phyloP scores from a whole-genome alignment of 345 rosid species.

The Adansonia digitata region DNA sequence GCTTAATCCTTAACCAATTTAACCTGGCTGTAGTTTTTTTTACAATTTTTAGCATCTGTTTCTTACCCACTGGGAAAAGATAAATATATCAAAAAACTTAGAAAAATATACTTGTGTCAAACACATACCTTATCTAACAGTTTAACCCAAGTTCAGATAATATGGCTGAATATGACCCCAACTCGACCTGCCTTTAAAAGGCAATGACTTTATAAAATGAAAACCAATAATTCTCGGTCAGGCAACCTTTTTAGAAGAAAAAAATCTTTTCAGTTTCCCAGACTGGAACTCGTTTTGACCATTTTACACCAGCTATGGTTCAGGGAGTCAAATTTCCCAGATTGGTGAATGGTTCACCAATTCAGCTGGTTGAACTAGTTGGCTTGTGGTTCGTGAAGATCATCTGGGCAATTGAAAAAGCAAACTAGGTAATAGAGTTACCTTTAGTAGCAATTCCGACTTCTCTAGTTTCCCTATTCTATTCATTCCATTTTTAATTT shows the following conservation, averaged over 20 bases:
- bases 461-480: slow-evolving; percentile 2
- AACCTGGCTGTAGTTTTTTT: neutral
- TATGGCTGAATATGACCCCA: neutral
- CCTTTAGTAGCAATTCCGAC: neutral
- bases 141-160: neutral
- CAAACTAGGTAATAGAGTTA: neutral
- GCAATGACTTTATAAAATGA: neutral
- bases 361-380: neutral
- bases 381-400: neutral
- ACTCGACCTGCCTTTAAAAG: neutral
- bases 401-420: neutral
- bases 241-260: neutral
- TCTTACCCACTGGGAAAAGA: neutral
- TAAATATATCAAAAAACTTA: neutral
- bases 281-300: neutral
- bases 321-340: neutral
- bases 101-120: no score
- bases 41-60: neutral
- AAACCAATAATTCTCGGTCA: neutral
- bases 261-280: neutral
- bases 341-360: neutral
- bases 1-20: neutral
- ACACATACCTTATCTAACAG: no score
- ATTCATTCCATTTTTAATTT: neutral
- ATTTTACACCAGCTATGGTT: neutral